A percentile compares a stretch with the other conserved stretches of the same genome.
These are phyloP conservation scores for Sutorius eximius DNA, from an alignment of 1,284 basidiomycete genomes.

Conservation along the genomic window DNA sequence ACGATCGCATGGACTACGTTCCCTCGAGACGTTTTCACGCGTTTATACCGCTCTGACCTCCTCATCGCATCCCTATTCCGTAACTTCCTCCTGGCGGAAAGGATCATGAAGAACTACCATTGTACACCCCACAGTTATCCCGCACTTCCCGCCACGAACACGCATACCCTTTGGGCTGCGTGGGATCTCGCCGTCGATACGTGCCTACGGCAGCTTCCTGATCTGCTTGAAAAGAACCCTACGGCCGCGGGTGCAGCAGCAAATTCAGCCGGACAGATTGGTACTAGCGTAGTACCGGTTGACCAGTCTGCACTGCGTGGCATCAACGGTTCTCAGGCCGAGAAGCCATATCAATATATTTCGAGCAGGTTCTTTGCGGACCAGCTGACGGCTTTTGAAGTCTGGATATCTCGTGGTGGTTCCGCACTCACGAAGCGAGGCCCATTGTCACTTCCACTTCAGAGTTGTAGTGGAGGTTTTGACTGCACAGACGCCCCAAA, in stretches of 20 bases:
- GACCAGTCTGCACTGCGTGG: conserved; percentile 36
- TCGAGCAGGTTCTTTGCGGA: conserved; percentile 97
- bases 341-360: conserved; percentile 66
- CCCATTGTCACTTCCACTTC: conserved; percentile 64
- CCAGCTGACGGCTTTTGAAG: conserved; percentile 95
- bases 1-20: conserved; percentile 99
- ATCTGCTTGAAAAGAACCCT: conserved; percentile 71
- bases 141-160: conserved; percentile 90
- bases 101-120: conserved; percentile 98
- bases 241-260: conserved; percentile 37
- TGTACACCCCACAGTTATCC: conserved; percentile 96
- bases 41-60: conserved; percentile 93
- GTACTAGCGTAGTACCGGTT: conserved; percentile 39
- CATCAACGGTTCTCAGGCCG: conserved; percentile 36
- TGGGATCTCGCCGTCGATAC: conserved; percentile 98
- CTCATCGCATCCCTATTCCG: conserved; percentile 95
- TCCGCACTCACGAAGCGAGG: conserved; percentile 78
- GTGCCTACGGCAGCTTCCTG: conserved; percentile 91
- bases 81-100: conserved; percentile 94
- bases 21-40: conserved; percentile 89
- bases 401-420: conserved; percentile 94
- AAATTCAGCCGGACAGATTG: conserved; percentile 28
- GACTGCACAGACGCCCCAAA: conserved; percentile 24
- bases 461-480: conserved; percentile 36
- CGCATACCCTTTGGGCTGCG: conserved; percentile 93